These are phyloP conservation scores for Salvia hispanica DNA, from an alignment of 257 asterid genomes.

Conservation along the genomic window DNA sequence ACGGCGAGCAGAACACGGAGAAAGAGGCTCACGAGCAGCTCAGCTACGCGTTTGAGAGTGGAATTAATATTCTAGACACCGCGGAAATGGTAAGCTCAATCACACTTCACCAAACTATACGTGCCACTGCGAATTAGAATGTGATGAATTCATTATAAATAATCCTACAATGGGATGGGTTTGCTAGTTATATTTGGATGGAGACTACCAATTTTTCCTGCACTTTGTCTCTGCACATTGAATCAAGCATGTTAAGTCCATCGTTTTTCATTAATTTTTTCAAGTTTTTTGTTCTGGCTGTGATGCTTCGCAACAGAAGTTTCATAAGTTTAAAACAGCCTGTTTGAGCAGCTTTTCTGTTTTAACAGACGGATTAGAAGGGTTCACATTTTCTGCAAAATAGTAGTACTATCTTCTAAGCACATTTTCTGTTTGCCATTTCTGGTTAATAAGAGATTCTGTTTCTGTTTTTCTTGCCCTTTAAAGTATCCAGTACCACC, in stretches of 20 bases:
- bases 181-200: background rate
- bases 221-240: background rate
- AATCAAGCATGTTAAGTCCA: background rate
- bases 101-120: background rate
- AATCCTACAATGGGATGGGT: background rate
- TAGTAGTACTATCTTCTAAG: background rate
- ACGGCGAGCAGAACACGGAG: slow-evolving; percentile 91
- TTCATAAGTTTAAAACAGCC: background rate
- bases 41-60: slow-evolving; percentile 73
- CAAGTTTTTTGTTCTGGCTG: background rate
- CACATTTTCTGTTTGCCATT: slow-evolving; percentile 10
- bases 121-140: background rate
- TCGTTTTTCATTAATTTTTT: background rate
- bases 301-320: background rate
- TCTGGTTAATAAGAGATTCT: slow-evolving; percentile 13
- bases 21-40: slow-evolving; percentile 91
- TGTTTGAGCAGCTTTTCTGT: background rate
- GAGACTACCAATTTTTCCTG: background rate
- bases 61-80: slow-evolving; percentile 78
- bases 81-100: slow-evolving; percentile 62
- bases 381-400: background rate
- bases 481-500: slow-evolving; percentile 72
- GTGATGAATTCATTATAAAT: background rate
- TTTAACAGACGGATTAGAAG: slow-evolving; percentile 3
- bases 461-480: slow-evolving; percentile 13